Evolutionary conservation across 176 grass and related monocot species (phyloP).

Genomic region (Chrysopogon serrulatus): DNA sequence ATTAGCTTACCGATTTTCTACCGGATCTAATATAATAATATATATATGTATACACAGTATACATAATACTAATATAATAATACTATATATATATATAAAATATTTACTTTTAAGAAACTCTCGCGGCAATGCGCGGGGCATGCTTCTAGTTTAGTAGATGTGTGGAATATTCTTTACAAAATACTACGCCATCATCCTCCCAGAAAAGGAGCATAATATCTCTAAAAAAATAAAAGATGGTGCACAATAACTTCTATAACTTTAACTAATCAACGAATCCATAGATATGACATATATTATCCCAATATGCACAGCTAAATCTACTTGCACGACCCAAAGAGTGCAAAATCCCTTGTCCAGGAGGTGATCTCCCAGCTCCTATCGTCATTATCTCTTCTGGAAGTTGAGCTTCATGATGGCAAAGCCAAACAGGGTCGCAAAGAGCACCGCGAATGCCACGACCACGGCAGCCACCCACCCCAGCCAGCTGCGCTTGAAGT

Average conservation of each 20-base stretch:
- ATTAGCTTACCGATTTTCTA: too few relatives aligned
- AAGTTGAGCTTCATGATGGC: constrained; percentile 87
- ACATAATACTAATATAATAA: too few relatives aligned
- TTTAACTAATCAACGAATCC: too few relatives aligned
- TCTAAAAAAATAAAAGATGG: too few relatives aligned
- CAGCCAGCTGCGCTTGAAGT: constrained; percentile 63
- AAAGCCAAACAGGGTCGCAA: constrained; percentile 59
- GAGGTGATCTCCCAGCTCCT: neutral
- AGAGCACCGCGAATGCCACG: constrained; percentile 43
- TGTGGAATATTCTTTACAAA: neutral
- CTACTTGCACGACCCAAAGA: neutral
- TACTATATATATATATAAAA: too few relatives aligned
- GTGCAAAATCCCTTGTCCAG: neutral
- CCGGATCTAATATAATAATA: too few relatives aligned
- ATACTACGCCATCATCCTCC: neutral
- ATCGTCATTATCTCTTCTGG: constrained; percentile 60
- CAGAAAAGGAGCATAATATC: neutral
- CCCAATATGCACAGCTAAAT: neutral
- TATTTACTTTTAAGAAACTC: too few relatives aligned
- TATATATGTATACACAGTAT: too few relatives aligned
- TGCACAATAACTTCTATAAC: too few relatives aligned
- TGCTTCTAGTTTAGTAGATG: neutral
- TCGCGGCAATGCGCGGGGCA: too few relatives aligned
- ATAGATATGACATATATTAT: too few relatives aligned
- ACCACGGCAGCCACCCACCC: constrained; percentile 54